Conservation (phyloP, 345 rosid genomes). For the Excoecaria agallocha region DNA sequence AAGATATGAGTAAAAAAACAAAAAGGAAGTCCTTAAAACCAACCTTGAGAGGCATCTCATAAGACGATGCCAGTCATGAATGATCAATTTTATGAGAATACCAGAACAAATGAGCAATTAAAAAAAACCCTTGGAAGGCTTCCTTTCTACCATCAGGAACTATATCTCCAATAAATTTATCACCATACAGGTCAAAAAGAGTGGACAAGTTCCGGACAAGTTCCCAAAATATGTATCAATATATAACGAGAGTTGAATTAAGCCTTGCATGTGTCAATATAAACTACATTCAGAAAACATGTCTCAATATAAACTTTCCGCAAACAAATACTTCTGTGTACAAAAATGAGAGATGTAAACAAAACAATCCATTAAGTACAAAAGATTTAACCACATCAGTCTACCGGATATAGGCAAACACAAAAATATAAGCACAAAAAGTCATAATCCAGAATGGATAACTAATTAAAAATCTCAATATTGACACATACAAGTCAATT, state of each 20-base stretch:
- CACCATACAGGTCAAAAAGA: no score
- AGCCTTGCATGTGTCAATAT: no score
- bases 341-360: background rate
- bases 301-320: background rate
- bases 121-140: background rate
- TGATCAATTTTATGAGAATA: background rate
- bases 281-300: background rate
- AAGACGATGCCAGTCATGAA: background rate
- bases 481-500: background rate
- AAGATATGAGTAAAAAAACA: background rate
- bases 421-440: background rate
- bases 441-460: background rate
- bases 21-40: background rate
- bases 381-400: background rate
- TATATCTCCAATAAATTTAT: no score
- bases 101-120: background rate
- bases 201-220: no score
- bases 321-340: background rate
- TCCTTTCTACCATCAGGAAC: background rate
- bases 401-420: background rate
- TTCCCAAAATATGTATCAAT: no score
- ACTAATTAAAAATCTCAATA: conserved; percentile 2
- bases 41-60: background rate
- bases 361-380: background rate
- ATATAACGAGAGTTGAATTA: no score